A percentile compares a stretch with the other conserved stretches of the same genome.
Conservation (phyloP, 495 filamentous ascomycete species). For the Coniosporium apollinis region DNA sequence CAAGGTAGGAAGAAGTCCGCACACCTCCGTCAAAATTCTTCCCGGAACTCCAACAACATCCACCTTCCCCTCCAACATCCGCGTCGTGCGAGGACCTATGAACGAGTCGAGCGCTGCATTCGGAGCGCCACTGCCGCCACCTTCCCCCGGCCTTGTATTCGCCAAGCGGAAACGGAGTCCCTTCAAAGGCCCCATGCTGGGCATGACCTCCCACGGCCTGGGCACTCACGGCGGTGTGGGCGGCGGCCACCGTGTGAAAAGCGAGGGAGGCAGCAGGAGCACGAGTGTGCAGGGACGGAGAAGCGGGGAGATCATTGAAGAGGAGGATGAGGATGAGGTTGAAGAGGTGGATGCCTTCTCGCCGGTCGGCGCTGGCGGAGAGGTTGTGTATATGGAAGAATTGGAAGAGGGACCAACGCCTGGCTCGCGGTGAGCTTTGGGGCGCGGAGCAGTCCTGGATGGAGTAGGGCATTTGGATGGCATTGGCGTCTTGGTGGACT, state of each 20-base stretch:
- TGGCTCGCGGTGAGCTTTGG: too few relatives aligned
- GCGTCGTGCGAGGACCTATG: conserved; percentile 50
- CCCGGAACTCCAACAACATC: conserved; percentile 74
- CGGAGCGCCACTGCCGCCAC: conserved; percentile 23
- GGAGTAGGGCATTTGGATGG: too few relatives aligned
- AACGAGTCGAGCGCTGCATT: conserved; percentile 26
- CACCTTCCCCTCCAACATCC: conserved; percentile 73
- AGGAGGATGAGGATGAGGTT: conserved; percentile 52
- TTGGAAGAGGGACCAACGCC: too few relatives aligned
- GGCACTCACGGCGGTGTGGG: conserved; percentile 24
- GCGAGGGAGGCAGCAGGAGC: conserved; percentile 29
- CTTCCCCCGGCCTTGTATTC: conserved; percentile 54
- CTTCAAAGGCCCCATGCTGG: conserved; percentile 75
- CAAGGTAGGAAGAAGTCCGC: conserved; percentile 46
- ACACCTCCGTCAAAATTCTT: conserved; percentile 82
- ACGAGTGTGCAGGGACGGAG: conserved; percentile 36
- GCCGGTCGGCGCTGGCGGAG: conserved; percentile 9
- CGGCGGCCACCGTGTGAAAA: conserved; percentile 9
- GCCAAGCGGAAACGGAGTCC: conserved; percentile 76
- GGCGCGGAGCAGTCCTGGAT: too few relatives aligned
- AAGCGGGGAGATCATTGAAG: conserved; percentile 64
- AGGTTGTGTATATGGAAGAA: conserved; percentile 4
- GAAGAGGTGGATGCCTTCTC: conserved; percentile 26
- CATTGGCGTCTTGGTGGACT: too few relatives aligned
- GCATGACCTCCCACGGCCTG: too few relatives aligned